A percentile compares a stretch with the other conserved stretches of the same genome.
phyloP scores from a whole-genome alignment of 2,329 filamentous ascomycete species.

The Aspergillus hortae region DNA sequence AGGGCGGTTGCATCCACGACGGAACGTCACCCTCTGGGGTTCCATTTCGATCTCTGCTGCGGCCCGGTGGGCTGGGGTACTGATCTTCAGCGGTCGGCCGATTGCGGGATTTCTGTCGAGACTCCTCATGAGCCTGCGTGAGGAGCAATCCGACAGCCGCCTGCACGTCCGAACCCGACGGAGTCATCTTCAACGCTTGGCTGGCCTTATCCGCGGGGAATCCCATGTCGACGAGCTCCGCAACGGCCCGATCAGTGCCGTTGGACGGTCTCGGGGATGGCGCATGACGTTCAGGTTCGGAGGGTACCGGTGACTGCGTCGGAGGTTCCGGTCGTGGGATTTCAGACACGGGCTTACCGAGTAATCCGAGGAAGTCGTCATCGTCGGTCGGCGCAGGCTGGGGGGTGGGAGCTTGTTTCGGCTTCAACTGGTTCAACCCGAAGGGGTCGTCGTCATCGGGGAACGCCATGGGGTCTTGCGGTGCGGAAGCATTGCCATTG shows the following conservation, averaged over 20 bases:
- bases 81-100: constrained; percentile 19
- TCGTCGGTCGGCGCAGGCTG: constrained; percentile 51
- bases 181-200: constrained; percentile 74
- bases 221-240: constrained; percentile 90
- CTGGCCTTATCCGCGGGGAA: constrained; percentile 83
- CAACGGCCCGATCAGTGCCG: constrained; percentile 73
- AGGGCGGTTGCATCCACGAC: constrained; percentile 60
- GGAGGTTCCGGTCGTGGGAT: constrained; percentile 36
- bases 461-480: constrained; percentile 32
- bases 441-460: constrained; percentile 79
- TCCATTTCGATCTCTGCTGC: constrained; percentile 21
- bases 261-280: constrained; percentile 30
- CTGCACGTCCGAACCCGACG: constrained; percentile 75
- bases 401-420: constrained; percentile 46
- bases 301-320: constrained; percentile 13
- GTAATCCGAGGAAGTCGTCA: constrained; percentile 60
- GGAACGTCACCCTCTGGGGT: constrained; percentile 40
- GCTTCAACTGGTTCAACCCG: constrained; percentile 65
- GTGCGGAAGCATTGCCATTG: constrained; percentile 15
- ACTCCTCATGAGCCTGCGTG: constrained; percentile 83
- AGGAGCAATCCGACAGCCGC: constrained; percentile 84
- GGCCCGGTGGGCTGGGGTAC: constrained; percentile 16
- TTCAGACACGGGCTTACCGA: constrained; percentile 58
- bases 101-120: constrained; percentile 63
- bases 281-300: constrained; percentile 13